Evolutionary conservation across 768 basidiomycete genomes (phyloP), one percentile per base, ranked within the genome.

Genomic region (Saitozyma podzolica): DNA sequence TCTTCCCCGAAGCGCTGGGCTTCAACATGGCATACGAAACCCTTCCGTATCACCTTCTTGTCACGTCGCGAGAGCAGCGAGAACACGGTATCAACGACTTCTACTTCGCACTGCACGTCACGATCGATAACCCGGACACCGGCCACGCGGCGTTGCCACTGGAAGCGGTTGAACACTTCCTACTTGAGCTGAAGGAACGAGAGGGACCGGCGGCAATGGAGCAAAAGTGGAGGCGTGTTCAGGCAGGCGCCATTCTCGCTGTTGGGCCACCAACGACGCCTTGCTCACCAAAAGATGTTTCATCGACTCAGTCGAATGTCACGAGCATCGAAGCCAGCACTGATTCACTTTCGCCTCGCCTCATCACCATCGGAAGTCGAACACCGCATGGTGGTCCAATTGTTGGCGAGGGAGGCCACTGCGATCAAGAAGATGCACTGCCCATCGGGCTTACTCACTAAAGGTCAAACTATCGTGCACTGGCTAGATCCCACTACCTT

Each of bases 1-100:
- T 63, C 59, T 71, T 74, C 49, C 69, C 75, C 2, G 75, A 77
- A 58, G 73, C 73, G 29, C 64, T 77, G 16, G 75, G 75, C 16
- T 77, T 77, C 69, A 74, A 77, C 52, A 71, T 77, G 69, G 68
- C 75, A 5, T 77, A 77, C 68, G 75, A 77, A 50, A 63, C 70
- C 6, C 61, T 77, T n/a, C 70, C 75, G 1, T 77, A 70, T 57
- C 75, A 77, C 57, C 64, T 77, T 37, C 61, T 74, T 13, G 71
- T 77, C 37, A 71, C 68, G 9, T 62, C 73, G 7, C 37, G 61
- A 17, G 75, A 77, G 53, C 63, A 74, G 2, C 58, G 69, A 19
- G 75, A 77, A 59, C 63, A 74, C 41, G 62, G 59, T 17, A 69
- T 77, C 54, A 67, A 77, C 60, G 67, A 74, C 53, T 73, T 70